Evolutionary conservation across 345 rosid species (phyloP), one percentile per base, ranked within the genome.

Genomic region (Raphanus raphanistrum): DNA sequence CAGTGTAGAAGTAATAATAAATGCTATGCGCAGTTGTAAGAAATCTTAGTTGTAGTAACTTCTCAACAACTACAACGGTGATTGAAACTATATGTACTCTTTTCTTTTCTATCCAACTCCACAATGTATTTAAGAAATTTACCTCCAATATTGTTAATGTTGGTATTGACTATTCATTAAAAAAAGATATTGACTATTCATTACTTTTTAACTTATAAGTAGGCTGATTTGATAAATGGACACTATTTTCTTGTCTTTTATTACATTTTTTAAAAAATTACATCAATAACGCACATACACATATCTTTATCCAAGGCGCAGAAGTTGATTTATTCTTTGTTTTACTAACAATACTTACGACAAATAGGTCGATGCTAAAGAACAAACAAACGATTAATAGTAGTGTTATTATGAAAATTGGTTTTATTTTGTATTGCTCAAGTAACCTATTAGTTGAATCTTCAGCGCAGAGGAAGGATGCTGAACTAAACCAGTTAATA

Each of bases 321-420:
- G 12, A 43, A 43, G 11, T 43, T 43, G 15, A 12, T 11, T 11
- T 11, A 43, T 43, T 12, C 50, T 43, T 43, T 43, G 50, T 45
- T 45, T n/a, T 45, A 48, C 17, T n/a, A 48, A 48, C 55, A 48
- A 48, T n/a, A 48, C 55, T 45, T 13, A 28, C 3, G 31, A 63
- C 70, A 33, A 52, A 52, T 10, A 48, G n/a, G 61, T 72, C 33
- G 26, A 21, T 61, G 36, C 75, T 15, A 41, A 28, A 15, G 27
- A 71, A 71, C 28, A 8, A 55, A 54, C 16, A 45, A 72, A 28
- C 58, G 41, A 70, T 35, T 57, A 4, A 15, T 71, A 43, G 15
- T 41, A 45, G 2, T 72, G 31, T 31, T 72, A 27, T 45, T 72
- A 27, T 72, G 55, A 25, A 17, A 66, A 11, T 45, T 64, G 48